These are phyloP conservation scores for Sporothrix euskadiensis DNA, from an alignment of 2,329 filamentous ascomycete genomes.

Conservation along the genomic window DNA sequence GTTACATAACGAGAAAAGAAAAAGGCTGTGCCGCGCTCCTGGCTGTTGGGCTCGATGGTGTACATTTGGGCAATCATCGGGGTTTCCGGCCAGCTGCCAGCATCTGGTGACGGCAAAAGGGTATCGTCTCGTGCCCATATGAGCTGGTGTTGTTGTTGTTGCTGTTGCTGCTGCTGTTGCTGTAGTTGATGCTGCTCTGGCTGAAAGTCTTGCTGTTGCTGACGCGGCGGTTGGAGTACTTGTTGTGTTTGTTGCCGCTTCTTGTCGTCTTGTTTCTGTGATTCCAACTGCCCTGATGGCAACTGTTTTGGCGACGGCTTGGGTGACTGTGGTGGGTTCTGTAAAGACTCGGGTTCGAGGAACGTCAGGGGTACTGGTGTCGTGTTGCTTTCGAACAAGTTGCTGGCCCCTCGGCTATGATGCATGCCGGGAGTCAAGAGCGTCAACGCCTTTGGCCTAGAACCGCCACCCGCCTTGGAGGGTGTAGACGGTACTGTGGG, in stretches of 20 bases:
- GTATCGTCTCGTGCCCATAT: constrained; percentile 36
- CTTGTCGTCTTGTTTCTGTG: neutral
- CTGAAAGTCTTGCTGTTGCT: neutral
- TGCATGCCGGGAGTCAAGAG: constrained; percentile 20
- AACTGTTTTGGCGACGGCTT: neutral
- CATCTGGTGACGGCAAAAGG: constrained; percentile 39
- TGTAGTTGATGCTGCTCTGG: neutral
- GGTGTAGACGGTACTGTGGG: constrained; percentile 9
- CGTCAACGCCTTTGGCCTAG: neutral
- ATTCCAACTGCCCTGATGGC: neutral
- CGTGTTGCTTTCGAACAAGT: neutral
- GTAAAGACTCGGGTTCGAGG: constrained; percentile 18
- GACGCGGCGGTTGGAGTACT: neutral
- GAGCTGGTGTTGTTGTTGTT: constrained; percentile 11
- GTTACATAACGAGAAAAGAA: constrained; percentile 55
- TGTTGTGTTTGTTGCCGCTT: neutral
- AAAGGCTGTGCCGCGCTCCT: constrained; percentile 50
- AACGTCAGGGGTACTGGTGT: constrained; percentile 4
- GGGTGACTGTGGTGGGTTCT: constrained; percentile 8
- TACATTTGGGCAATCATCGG: constrained; percentile 39
- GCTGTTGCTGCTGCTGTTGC: neutral
- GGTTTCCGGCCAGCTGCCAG: constrained; percentile 39
- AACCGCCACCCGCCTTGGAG: neutral
- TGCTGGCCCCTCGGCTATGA: neutral
- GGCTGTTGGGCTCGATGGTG: constrained; percentile 41